phyloP scores from a whole-genome alignment of 805 yeast species.

The Pichia phayaonensis region DNA sequence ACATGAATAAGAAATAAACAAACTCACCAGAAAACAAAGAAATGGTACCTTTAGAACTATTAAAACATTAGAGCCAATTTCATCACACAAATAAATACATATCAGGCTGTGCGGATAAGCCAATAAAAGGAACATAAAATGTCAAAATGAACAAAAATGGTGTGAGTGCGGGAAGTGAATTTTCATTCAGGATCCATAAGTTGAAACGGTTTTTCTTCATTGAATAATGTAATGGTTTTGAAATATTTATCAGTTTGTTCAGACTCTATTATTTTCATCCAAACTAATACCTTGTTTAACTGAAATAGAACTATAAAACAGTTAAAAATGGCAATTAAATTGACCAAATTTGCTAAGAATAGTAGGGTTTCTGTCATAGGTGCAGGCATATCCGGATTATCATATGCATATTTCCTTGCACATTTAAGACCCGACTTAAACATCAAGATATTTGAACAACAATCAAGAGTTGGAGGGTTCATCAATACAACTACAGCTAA shows the following conservation, averaged over 20 bases:
- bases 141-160: neutral
- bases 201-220: neutral
- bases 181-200: neutral
- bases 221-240: too few relatives aligned
- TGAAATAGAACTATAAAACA: too few relatives aligned
- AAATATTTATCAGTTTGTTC: too few relatives aligned
- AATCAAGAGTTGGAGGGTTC: slow-evolving; percentile 67
- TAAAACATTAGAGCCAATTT: too few relatives aligned
- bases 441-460: slow-evolving; percentile 55
- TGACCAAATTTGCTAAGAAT: slow-evolving; percentile 12
- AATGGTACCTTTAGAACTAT: too few relatives aligned
- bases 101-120: too few relatives aligned
- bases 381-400: slow-evolving; percentile 80
- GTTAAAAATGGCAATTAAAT: too few relatives aligned
- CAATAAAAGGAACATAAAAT: neutral
- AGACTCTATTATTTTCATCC: too few relatives aligned
- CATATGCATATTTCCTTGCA: slow-evolving; percentile 60
- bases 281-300: too few relatives aligned
- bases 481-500: slow-evolving; percentile 40
- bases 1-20: too few relatives aligned
- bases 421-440: slow-evolving; percentile 70
- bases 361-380: slow-evolving; percentile 69
- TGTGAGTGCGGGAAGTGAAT: neutral
- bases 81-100: too few relatives aligned
- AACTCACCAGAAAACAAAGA: too few relatives aligned